These are phyloP conservation scores for Purpureocillium lavendulum DNA, from an alignment of 2,329 filamentous ascomycete species.

Conservation along the genomic window DNA sequence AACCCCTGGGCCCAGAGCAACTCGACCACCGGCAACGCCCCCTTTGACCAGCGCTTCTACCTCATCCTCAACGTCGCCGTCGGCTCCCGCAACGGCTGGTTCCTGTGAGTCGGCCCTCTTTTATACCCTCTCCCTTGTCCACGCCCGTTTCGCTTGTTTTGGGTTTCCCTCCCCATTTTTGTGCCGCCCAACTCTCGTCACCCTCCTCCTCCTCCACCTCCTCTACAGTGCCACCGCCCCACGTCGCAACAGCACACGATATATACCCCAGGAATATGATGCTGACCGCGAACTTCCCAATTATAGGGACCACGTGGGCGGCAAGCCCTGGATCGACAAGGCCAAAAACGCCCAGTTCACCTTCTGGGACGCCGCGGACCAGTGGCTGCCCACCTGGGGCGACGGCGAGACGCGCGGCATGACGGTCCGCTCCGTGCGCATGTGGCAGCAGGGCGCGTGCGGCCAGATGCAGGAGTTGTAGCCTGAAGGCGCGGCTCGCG, in stretches of 20 bases:
- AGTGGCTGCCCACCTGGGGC: slow-evolving; percentile 41
- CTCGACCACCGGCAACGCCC: slow-evolving; percentile 31
- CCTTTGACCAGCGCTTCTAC: slow-evolving; percentile 44
- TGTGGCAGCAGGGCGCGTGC: slow-evolving; percentile 29
- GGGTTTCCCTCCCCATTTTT: no score
- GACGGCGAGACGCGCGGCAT: slow-evolving; percentile 31
- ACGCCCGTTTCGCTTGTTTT: not conserved
- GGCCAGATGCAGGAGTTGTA: slow-evolving; percentile 5
- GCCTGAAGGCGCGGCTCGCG: not conserved
- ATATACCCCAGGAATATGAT: no score
- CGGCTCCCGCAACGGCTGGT: slow-evolving; percentile 39
- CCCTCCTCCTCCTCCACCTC: no score
- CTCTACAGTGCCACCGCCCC: no score
- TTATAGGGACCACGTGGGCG: slow-evolving; percentile 32
- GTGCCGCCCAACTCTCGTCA: no score
- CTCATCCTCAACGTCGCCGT: slow-evolving; percentile 44
- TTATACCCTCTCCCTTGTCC: not conserved
- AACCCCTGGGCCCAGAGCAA: slow-evolving; percentile 35
- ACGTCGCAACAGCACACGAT: no score
- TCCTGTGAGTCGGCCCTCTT: slow-evolving; percentile 21
- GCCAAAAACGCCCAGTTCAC: slow-evolving; percentile 27
- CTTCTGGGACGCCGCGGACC: slow-evolving; percentile 30
- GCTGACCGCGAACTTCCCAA: no score
- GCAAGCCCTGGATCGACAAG: slow-evolving; percentile 38
- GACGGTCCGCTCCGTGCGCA: slow-evolving; percentile 36